Base-by-base conservation (phyloP, 805 yeast species). In the Suhomyces xylopsoci region DNA sequence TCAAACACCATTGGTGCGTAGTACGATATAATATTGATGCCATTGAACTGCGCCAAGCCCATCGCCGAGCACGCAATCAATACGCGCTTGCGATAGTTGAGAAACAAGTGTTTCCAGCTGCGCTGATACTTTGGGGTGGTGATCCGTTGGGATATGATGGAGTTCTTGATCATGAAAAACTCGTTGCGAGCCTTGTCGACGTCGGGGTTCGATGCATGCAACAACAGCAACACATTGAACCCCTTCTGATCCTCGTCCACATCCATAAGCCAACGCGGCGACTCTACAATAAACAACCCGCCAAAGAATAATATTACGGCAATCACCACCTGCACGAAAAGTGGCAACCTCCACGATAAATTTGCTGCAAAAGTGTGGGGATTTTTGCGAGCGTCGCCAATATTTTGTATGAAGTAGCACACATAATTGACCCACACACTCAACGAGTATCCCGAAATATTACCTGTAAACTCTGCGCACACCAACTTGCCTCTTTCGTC, bases 261-360 rank as follows among this genome's bases (percentile, higher is more conserved):
- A 65, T 88, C 92, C 36, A 92, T 71, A 49, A 92, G 74, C 96
- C 97, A 91, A 58, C 97, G 78, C 5, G 97, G 97, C 47, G 92
- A 84, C 63, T 91, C 97, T 5, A 89, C 91, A 38, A 92, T 83
- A 53, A 87, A 76, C 50, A 85, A 81, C 1, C 96, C 86, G 3
- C 97, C 97, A 3, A 81, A 57, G 26, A 84, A 83, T 25, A 91
- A 72, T 5, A 86, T 70, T 2, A 79, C 54, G 0, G 96, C 96
- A 63, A 92, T 84, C 3, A 85, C 63, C 49, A 88, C 87, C 66
- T 90, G 97, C 47, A 88, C 71, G 51, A 85, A 81, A 45, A 90
- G 71, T 1, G 97, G 96, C 22, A 88, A 61, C 56, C 96, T 78
- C 96, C 96, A 90, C 26, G 90, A 78, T 14, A 75, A 54, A 48